These are phyloP conservation scores for Nakaseomyces bracarensis DNA, from an alignment of 1,139 yeast genomes.

Conservation along the genomic window DNA sequence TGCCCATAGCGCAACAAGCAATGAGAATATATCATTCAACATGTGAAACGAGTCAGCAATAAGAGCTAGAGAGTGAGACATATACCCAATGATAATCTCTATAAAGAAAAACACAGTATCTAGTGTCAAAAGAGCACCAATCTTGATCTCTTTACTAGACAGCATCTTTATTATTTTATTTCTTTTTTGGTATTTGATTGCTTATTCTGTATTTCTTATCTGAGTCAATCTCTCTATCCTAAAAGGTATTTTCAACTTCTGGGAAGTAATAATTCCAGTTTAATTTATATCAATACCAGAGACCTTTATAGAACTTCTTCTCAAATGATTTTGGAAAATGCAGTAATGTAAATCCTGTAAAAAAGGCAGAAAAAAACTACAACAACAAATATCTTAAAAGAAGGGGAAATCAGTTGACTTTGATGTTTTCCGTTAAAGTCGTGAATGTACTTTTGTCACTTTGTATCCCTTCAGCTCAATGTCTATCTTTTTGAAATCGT, in stretches of 20 bases:
- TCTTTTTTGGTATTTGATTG: not conserved
- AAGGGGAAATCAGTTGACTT: too few species aligned
- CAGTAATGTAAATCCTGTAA: too few species aligned
- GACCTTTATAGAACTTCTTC: too few species aligned
- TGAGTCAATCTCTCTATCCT: too few species aligned
- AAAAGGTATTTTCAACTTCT: not conserved
- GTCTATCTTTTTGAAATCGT: too few species aligned
- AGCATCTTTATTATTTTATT: constrained; percentile 12
- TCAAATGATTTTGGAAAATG: too few species aligned
- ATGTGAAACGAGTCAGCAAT: constrained; percentile 96
- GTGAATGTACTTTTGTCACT: too few species aligned
- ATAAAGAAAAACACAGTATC: constrained; percentile 80
- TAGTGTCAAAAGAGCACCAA: constrained; percentile 59
- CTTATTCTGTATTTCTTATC: too few species aligned
- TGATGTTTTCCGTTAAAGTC: too few species aligned
- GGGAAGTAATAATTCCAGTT: not conserved
- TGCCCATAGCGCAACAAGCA: constrained; percentile 92
- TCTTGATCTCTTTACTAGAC: constrained; percentile 58
- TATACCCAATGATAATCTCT: constrained; percentile 78
- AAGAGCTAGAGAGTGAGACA: constrained; percentile 85
- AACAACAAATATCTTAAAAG: too few species aligned
- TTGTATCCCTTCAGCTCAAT: too few species aligned
- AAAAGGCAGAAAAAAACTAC: too few species aligned
- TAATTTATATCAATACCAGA: not conserved
- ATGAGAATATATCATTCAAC: constrained; percentile 88